Evolutionary conservation across 768 basidiomycete species (phyloP), one percentile per base, ranked within the genome.

Genomic region (Termitomyces sp.): DNA sequence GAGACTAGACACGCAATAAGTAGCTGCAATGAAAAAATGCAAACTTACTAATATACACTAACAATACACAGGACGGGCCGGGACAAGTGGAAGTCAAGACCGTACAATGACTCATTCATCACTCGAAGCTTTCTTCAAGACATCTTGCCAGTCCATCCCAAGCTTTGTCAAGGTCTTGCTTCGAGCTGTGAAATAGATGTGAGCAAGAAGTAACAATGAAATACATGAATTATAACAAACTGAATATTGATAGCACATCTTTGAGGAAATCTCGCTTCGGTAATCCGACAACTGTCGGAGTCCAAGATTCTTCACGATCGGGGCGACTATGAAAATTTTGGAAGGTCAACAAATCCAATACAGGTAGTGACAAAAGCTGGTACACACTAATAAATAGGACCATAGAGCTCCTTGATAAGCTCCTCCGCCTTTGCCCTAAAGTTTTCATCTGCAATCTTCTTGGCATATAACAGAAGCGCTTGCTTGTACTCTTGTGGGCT

Each of bases 381-480:
- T 17, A 58, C 89, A 57, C 66, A 95, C 95, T 86, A 89, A 71
- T 91, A 96, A 39, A 94, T 74, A 0, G 94, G 95, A 16, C 95
- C 94, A 63, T 89, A 85, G 52, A 98, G 76, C 60, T 98, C 97
- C 69, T 82, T 88, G 49, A 96, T 81, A 54, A 99, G 70, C 69
- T 98, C 96, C 68, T 97, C 95, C 17, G 85, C 94, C 68, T 95
- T 94, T 37, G 76, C 88, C 59, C 82, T 76, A 68, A 93, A 94
- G 0, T 89, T 94, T 68, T 96, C 94, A 60, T 97, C 91, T 35
- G 89, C 92, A 41, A 98, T 76, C 72, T 83, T 86, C 75, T 82
- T 89, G 37, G 92, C 87, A 68, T 97, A 98, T 61, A 83, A 61
- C 54, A 85, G 61, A 61, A 98, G 66, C 54, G 82, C 83, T 63